Percentiles rank a stretch among this genome's conserved stretches.
phyloP scores from a whole-genome alignment of 2,329 filamentous ascomycete genomes.

The Tolypocladium endophyticum region DNA sequence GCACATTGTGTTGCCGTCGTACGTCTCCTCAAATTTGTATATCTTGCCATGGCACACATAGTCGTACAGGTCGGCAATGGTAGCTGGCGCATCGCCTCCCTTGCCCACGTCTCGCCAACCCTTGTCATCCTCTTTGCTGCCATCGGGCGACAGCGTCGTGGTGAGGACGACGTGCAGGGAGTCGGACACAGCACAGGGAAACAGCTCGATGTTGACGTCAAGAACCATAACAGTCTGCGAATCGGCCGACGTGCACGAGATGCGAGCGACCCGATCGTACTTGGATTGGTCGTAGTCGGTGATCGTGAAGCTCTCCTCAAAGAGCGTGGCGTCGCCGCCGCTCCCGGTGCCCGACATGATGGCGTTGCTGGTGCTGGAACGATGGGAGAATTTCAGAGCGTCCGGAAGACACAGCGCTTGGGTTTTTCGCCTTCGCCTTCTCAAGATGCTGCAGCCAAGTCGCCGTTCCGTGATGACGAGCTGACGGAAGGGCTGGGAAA shows the following conservation, averaged over 20 bases:
- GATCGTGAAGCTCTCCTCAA: conserved; percentile 84
- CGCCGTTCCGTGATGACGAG: neutral
- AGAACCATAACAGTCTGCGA: conserved; percentile 67
- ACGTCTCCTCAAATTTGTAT: conserved; percentile 75
- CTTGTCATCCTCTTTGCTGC: conserved; percentile 62
- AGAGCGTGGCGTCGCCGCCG: conserved; percentile 81
- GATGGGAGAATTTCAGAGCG: neutral
- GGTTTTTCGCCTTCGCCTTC: neutral
- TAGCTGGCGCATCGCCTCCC: conserved; percentile 41
- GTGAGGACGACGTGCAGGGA: conserved; percentile 73
- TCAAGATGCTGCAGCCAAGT: neutral
- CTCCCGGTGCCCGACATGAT: conserved; percentile 25
- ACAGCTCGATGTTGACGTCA: conserved; percentile 91
- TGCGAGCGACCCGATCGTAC: conserved; percentile 89
- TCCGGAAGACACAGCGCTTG: neutral
- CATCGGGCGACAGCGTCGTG: conserved; percentile 78
- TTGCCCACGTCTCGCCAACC: conserved; percentile 71
- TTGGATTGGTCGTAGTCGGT: conserved; percentile 71
- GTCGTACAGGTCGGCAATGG: conserved; percentile 69
- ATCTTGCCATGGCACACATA: conserved; percentile 86
- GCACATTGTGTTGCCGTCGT: conserved; percentile 74
- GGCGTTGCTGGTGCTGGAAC: neutral
- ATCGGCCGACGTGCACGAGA: conserved; percentile 68
- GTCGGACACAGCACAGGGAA: conserved; percentile 65
- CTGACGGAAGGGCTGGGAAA: neutral